A percentile compares a stretch with the other conserved stretches of the same genome.
phyloP scores from a whole-genome alignment of 2,329 filamentous ascomycete species.

The Didymella sp. region DNA sequence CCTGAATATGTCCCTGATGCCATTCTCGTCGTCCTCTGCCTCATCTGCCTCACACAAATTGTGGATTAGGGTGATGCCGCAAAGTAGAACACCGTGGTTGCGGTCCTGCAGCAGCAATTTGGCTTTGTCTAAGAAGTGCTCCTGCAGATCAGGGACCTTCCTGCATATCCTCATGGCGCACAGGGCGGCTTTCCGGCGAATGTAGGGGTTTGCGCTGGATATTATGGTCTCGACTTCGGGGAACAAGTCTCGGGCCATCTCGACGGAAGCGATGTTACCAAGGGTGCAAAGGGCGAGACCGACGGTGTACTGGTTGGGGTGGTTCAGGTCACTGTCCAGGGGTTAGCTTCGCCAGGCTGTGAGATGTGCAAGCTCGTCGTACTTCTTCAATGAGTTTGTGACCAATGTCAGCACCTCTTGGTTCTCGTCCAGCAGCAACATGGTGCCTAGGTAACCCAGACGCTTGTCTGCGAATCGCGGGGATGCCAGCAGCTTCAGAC shows the following conservation, averaged over 20 bases:
- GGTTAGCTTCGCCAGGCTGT: constrained; percentile 21
- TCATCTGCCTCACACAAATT: constrained; percentile 96
- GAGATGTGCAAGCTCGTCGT: constrained; percentile 37
- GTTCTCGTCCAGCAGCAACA: constrained; percentile 95
- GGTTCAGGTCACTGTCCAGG: constrained; percentile 80
- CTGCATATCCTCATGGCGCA: constrained; percentile 99
- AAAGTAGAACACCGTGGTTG: constrained; percentile 94
- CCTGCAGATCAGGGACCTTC: constrained; percentile 95
- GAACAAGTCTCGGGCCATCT: constrained; percentile 98
- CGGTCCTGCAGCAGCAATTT: constrained; percentile 86
- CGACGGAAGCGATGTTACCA: constrained; percentile 95
- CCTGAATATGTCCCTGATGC: constrained; percentile 88
- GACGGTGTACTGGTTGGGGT: constrained; percentile 98
- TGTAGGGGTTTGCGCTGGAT: constrained; percentile 96
- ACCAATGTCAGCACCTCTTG: constrained; percentile 97
- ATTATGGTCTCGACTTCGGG: constrained; percentile 92
- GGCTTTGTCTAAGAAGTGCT: constrained; percentile 96
- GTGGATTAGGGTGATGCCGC: constrained; percentile 86
- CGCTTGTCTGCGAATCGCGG: constrained; percentile 98
- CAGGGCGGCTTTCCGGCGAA: constrained; percentile 94
- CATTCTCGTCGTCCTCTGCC: constrained; percentile 86
- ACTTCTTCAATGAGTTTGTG: constrained; percentile 98
- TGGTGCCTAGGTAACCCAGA: constrained; percentile 92
- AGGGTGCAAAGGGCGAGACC: constrained; percentile 94
- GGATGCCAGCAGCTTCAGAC: constrained; percentile 93